Conservation (phyloP, 2,329 filamentous ascomycete species). For the Endoconidiophora polonica region DNA sequence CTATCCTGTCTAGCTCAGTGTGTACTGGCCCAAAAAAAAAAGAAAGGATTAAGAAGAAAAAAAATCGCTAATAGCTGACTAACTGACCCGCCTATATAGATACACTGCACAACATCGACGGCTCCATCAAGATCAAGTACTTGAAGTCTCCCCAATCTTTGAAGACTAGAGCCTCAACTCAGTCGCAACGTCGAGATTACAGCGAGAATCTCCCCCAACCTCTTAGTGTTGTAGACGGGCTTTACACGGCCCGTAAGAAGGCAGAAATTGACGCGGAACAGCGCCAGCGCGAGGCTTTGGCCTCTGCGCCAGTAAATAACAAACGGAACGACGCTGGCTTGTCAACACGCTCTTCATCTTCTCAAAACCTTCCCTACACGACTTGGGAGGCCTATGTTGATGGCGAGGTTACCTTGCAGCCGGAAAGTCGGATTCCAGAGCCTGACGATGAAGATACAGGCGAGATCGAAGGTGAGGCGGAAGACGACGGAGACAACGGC, state of each 20-base stretch:
- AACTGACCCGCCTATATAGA: conserved; percentile 11
- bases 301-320: not conserved
- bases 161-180: not conserved
- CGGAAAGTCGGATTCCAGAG: conserved; percentile 19
- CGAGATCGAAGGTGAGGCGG: conserved; percentile 17
- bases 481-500: conserved; percentile 16
- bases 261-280: not conserved
- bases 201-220: conserved; percentile 3
- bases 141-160: conserved; percentile 3
- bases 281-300: conserved; percentile 1
- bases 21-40: too few species aligned
- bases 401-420: conserved; percentile 24
- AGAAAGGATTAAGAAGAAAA: not conserved
- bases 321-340: not conserved
- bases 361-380: conserved; percentile 19
- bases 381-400: conserved; percentile 26
- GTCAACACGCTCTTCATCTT: not conserved
- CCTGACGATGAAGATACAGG: conserved; percentile 16
- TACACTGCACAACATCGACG: conserved; percentile 11
- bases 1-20: not conserved
- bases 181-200: not conserved
- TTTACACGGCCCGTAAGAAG: not conserved
- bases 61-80: conserved; percentile 8
- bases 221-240: conserved; percentile 2
- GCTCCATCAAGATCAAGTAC: conserved; percentile 11